Base-by-base conservation (phyloP, 495 filamentous ascomycete genomes). In the Hypoxylon crocopeplum region DNA sequence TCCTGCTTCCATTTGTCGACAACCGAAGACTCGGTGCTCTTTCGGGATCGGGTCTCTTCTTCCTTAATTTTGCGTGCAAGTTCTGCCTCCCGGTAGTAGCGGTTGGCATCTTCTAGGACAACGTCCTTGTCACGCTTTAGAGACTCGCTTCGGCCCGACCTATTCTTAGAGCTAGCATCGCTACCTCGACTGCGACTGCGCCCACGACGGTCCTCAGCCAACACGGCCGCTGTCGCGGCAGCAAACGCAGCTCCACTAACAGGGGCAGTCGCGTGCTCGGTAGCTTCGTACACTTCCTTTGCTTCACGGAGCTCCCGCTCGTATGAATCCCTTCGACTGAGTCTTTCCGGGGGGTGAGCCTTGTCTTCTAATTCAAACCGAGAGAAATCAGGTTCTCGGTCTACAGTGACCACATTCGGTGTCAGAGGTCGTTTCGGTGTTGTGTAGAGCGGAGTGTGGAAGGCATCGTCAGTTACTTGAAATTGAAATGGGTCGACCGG, bases 401-500 rank as follows among this genome's bases (percentile, higher is more conserved):
- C 74, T 19, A 79, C 76, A 6, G 75, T 79, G 20, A 75, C 61
- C 25, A 84, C 67, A 51, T 48, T 66, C 0, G 64, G 80, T 17
- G 76, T 75, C 37, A 71, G 41, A 29, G 69, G 68, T 42, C 63
- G 60, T 48, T 52, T 62, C 25, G 71, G 77, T n/a, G 70, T 74
- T 21, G 60, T 55, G 46, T 66, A 50, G 5, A 49, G 40, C 7
- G 77, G 77, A 16, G 78, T 77, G 27, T 57, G 60, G 44, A 80
- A 82, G 38, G 78, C 77, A 64, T 79, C 75, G 41, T 77, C 71
- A 11, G 68, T 22, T 51, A 81, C 80, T 59, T 81, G 81, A 42
- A 64, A 83, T 53, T 79, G 72, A 64, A 83, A 82, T 12, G 79
- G 77, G 59, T 83, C 77, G 49, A 81, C 53, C 10, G 68, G 42